Conservation (phyloP, 345 rosid species). For the Fremontodendron californicum region DNA sequence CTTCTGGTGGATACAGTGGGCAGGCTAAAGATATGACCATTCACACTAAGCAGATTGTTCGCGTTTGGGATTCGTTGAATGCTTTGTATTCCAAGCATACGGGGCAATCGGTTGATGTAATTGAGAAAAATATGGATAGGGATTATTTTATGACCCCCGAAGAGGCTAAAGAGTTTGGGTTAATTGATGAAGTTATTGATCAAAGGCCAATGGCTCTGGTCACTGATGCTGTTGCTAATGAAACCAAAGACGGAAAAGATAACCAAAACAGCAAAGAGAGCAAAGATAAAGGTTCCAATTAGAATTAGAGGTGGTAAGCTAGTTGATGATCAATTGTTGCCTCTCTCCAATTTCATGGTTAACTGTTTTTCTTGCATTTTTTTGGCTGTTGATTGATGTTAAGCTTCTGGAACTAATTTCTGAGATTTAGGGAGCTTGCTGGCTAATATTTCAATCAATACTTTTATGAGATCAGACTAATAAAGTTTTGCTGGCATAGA, state of each 20-base stretch:
- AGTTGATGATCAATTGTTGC: conserved; percentile 1
- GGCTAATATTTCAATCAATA: background rate
- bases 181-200: conserved; percentile 93
- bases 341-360: background rate
- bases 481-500: background rate
- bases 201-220: conserved; percentile 78
- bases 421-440: background rate
- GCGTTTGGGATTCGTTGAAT: conserved; percentile 85
- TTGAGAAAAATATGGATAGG: conserved; percentile 92
- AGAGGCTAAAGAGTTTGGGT: conserved; percentile 90
- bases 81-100: conserved; percentile 72
- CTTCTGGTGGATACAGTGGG: conserved; percentile 96
- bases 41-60: conserved; percentile 91
- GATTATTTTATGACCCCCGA: conserved; percentile 94
- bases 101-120: conserved; percentile 62
- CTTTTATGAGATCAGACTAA: background rate
- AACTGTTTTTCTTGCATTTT: background rate
- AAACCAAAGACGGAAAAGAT: conserved; percentile 27
- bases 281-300: conserved; percentile 52
- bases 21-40: conserved; percentile 95
- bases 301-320: conserved; percentile 25
- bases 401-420: conserved; percentile 3
- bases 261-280: background rate
- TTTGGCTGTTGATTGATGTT: background rate
- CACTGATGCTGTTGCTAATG: conserved; percentile 67